Evolutionary conservation across 495 filamentous ascomycete species (phyloP).

Genomic region (Copromyces sp.): DNA sequence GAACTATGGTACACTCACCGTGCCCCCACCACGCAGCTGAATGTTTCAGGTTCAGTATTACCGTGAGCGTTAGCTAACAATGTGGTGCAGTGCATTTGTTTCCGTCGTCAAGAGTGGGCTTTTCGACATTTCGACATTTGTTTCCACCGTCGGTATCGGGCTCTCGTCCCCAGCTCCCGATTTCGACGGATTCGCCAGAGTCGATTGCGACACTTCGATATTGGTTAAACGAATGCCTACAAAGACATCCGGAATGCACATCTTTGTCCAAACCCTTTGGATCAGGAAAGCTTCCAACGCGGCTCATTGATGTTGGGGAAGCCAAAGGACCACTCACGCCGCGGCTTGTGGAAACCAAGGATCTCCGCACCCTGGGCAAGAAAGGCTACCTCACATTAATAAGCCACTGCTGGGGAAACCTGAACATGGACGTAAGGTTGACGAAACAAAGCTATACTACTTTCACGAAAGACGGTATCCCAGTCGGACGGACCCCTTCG

Average conservation of each 20-base stretch:
- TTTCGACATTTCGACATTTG: too few relatives aligned
- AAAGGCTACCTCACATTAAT: neutral
- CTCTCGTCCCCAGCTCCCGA: neutral
- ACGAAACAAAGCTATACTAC: neutral
- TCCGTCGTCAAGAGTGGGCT: too few relatives aligned
- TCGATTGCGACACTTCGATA: neutral
- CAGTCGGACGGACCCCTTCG: neutral
- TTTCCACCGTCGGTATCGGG: neutral
- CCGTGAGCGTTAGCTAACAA: neutral
- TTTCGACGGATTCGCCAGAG: neutral
- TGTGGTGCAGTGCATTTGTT: neutral
- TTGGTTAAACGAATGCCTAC: neutral
- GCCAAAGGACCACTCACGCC: neutral
- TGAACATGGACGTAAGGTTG: neutral
- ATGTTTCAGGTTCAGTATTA: neutral
- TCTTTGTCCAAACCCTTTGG: neutral
- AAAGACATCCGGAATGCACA: neutral
- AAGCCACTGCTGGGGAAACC: neutral
- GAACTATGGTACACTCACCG: neutral
- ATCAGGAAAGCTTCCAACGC: neutral
- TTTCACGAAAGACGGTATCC: neutral
- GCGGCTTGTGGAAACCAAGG: neutral
- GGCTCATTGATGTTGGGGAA: neutral
- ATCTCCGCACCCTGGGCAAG: neutral
- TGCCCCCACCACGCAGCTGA: neutral